A percentile compares a stretch with the other conserved stretches of the same genome.
phyloP scores from a whole-genome alignment of 2,329 filamentous ascomycete genomes.

The Pseudogymnoascus sp. region DNA sequence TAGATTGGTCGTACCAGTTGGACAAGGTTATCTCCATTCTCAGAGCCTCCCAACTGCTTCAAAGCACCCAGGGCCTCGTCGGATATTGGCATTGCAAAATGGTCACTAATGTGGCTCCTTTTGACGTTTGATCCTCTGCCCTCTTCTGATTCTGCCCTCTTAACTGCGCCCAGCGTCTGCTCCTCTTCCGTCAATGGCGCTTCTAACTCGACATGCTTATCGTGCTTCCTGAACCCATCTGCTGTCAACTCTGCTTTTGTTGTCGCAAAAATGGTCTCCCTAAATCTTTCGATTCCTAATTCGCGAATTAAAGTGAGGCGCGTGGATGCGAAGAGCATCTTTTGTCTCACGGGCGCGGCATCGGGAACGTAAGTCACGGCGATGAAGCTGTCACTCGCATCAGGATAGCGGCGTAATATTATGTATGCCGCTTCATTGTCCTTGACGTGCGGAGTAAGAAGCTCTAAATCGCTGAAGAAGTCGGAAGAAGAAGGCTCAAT shows the following conservation, averaged over 20 bases:
- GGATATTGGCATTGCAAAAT: constrained; percentile 50
- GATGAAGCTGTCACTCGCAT: constrained; percentile 46
- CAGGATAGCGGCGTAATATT: constrained; percentile 61
- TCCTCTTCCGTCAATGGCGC: constrained; percentile 77
- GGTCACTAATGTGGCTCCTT: constrained; percentile 49
- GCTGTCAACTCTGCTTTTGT: constrained; percentile 60
- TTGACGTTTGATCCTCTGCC: constrained; percentile 53
- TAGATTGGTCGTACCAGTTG: constrained; percentile 52
- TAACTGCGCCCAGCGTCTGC: constrained; percentile 61
- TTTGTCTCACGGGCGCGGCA: constrained; percentile 69
- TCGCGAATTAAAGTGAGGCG: constrained; percentile 68
- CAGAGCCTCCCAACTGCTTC: constrained; percentile 46
- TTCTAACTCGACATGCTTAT: constrained; percentile 54
- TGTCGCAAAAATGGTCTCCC: constrained; percentile 68
- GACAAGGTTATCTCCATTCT: constrained; percentile 44
- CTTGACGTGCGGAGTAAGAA: constrained; percentile 56
- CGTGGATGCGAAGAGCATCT: constrained; percentile 79
- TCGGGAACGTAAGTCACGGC: constrained; percentile 76
- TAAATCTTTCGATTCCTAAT: constrained; percentile 70
- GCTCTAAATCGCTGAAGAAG: constrained; percentile 58
- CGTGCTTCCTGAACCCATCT: constrained; percentile 64
- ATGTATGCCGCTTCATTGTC: constrained; percentile 64
- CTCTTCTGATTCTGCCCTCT: constrained; percentile 67
- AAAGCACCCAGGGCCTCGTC: constrained; percentile 60
- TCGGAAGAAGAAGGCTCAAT: constrained; percentile 46